Evolutionary conservation across 164 flowering plant genomes (phyloP), one percentile per base, ranked within the genome.

Genomic region (Nymphaea colorata): DNA sequence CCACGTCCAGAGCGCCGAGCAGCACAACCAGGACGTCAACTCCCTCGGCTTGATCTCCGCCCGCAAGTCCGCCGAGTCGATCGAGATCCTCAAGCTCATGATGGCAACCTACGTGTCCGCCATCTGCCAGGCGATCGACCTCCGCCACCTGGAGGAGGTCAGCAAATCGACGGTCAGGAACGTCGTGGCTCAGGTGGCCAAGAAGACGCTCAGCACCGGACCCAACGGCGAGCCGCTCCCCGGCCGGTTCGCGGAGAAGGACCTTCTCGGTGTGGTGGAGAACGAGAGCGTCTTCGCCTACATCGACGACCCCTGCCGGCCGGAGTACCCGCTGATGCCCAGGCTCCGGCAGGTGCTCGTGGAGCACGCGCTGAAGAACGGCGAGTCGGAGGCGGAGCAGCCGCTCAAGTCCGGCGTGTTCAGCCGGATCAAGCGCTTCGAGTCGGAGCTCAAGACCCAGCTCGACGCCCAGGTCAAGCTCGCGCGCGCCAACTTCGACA

Each of bases 1-100:
- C 7, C 79, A 76, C 55, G 79, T 76, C 4, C 79, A 76, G 65
- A 76, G 79, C 42, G 79, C 79, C 0, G 79, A 76, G 65, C 79
- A 76, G 42, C 79, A 76, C 66, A 76, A 76, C 66, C 79, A 76
- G 42, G 79, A 76, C 62, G 79, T 76, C 8, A 76, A 76, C 59
- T 76, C 79, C 0, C 65, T 76, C 5, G 79, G 79, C 14, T 59
- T 76, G 65, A 57, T 76, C 5, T 73, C 79, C 2, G 74, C 79
- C 0, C 61, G 79, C 42, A 76, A 76, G 43, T 67, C 71, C 4
- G 74, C 68, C 0, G 79, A 76, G 63, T 76, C 79, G n/a, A n/a
- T 76, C 3, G 72, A 73, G 1, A 73, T 76, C 15, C 66, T 76
- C 45, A 73, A 76, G 69, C 68, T 76, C 36, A 76, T 76, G 79